phyloP scores from a whole-genome alignment of 495 filamentous ascomycete genomes.

The Melanomma pulvis-pyrius region DNA sequence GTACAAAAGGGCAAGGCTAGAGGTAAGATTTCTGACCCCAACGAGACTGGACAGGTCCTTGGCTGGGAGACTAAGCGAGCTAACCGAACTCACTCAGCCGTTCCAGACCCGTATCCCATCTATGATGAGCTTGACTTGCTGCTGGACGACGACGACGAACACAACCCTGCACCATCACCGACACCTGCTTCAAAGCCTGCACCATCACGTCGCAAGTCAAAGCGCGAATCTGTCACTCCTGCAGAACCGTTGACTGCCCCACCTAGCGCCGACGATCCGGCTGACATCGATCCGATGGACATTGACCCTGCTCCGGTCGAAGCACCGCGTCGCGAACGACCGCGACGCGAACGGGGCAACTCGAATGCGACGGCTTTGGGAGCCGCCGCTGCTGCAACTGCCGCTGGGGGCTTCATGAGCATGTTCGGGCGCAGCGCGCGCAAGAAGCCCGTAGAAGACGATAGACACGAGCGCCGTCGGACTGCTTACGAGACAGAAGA shows the following conservation, averaged over 20 bases:
- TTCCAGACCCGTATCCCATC: slow-evolving; percentile 61
- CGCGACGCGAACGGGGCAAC: slow-evolving; percentile 26
- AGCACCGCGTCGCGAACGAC: slow-evolving; percentile 26
- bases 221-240: slow-evolving; percentile 29
- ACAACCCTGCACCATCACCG: slow-evolving; percentile 10
- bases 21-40: slow-evolving; percentile 36
- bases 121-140: slow-evolving; percentile 63
- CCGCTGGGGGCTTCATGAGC: slow-evolving; percentile 36
- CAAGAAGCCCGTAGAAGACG: slow-evolving; percentile 31
- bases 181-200: slow-evolving; percentile 29
- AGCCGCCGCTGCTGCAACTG: slow-evolving; percentile 13
- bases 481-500: slow-evolving; percentile 38
- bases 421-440: slow-evolving; percentile 38
- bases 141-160: slow-evolving; percentile 50
- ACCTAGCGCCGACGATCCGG: slow-evolving; percentile 38
- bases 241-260: slow-evolving; percentile 36
- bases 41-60: background rate
- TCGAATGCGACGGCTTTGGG: slow-evolving; percentile 27
- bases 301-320: slow-evolving; percentile 22
- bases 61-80: slow-evolving; percentile 21
- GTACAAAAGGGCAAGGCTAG: slow-evolving; percentile 43
- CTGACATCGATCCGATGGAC: slow-evolving; percentile 31
- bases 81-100: slow-evolving; percentile 43
- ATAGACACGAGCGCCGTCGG: slow-evolving; percentile 28
- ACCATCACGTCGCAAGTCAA: slow-evolving; percentile 33